Evolutionary conservation across 2,329 filamentous ascomycete species (phyloP).

Genomic region (Colletotrichum spaethianum): DNA sequence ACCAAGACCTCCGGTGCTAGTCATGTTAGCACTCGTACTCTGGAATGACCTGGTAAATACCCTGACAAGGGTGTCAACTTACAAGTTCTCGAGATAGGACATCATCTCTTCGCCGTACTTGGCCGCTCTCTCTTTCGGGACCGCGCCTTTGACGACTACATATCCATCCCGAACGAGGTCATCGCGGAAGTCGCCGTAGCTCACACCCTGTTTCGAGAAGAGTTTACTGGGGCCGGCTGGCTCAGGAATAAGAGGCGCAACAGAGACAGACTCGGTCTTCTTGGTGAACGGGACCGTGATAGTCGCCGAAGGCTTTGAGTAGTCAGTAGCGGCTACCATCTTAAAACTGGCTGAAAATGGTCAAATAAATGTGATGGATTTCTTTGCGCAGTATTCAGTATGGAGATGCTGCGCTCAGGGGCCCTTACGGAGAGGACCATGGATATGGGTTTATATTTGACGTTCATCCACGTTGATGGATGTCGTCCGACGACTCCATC

Average conservation of each 20-base stretch:
- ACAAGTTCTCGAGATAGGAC: conserved; percentile 23
- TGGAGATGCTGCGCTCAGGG: background rate
- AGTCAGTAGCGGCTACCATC: conserved; percentile 25
- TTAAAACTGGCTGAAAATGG: background rate
- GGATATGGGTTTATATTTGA: conserved; percentile 17
- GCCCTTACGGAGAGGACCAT: background rate
- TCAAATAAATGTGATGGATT: background rate
- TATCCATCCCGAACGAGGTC: conserved; percentile 18
- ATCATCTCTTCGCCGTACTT: conserved; percentile 23
- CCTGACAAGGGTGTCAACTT: too few relatives aligned
- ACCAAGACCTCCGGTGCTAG: conserved; percentile 33
- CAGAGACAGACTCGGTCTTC: background rate
- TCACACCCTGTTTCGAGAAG: background rate
- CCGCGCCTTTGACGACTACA: conserved; percentile 20
- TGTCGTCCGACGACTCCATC: background rate
- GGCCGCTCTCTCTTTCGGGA: conserved; percentile 11
- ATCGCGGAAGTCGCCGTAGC: conserved; percentile 16
- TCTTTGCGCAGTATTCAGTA: background rate
- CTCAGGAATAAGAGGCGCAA: background rate
- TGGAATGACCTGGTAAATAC: background rate
- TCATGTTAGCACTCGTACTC: background rate
- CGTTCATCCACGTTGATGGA: background rate
- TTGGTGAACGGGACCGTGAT: conserved; percentile 15
- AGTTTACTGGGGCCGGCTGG: conserved; percentile 14
- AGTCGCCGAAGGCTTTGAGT: background rate